Evolutionary conservation across 352 stramenopile species (phyloP).

Genomic region (Globisporangium perplexum): DNA sequence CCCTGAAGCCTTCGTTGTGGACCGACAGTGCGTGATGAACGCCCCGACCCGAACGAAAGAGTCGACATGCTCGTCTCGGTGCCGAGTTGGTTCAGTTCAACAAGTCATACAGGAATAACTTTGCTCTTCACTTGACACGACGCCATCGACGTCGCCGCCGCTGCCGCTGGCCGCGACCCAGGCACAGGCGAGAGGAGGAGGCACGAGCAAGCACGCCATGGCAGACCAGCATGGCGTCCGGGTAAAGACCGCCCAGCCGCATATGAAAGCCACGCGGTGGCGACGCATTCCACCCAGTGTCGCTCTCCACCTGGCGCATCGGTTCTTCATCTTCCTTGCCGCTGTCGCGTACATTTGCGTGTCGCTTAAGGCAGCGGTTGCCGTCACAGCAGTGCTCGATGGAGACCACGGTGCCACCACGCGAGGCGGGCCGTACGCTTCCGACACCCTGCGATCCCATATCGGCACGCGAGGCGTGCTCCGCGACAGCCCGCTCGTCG

Average conservation of each 20-base stretch:
- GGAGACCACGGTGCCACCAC: not conserved
- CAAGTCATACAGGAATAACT: too few species aligned
- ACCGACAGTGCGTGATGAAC: too few species aligned
- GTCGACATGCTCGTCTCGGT: too few species aligned
- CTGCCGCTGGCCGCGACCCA: too few species aligned
- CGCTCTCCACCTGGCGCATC: not conserved
- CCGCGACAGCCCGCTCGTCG: conserved; percentile 14
- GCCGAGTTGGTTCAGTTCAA: too few species aligned
- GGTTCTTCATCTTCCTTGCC: conserved; percentile 3
- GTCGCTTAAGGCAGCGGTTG: not conserved
- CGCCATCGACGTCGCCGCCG: too few species aligned
- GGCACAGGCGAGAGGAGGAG: too few species aligned
- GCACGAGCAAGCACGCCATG: not conserved
- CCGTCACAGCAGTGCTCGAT: not conserved
- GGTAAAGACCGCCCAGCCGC: not conserved
- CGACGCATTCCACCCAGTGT: not conserved
- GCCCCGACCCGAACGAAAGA: too few species aligned
- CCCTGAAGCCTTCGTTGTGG: too few species aligned
- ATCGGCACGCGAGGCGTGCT: conserved; percentile 5
- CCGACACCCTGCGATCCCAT: not conserved
- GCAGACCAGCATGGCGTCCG: not conserved
- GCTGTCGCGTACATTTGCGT: conserved; percentile 4
- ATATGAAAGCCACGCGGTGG: not conserved
- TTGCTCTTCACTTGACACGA: too few species aligned
- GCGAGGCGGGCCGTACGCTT: conserved; percentile 1